Evolutionary conservation across 2,329 filamentous ascomycete species (phyloP).

Genomic region (Podosphaera aphanis): DNA sequence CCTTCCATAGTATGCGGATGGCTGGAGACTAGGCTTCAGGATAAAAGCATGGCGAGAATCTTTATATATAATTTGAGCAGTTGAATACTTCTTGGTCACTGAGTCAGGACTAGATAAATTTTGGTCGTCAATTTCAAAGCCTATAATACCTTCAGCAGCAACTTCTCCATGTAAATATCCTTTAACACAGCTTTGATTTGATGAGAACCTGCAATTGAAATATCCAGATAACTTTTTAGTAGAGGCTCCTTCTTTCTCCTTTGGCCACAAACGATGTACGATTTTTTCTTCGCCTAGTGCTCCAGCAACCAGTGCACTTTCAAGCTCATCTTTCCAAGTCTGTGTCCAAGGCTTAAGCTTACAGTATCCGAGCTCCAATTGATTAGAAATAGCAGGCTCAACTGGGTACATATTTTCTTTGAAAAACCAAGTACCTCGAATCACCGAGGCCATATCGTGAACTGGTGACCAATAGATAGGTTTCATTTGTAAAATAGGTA

Average conservation of each 20-base stretch:
- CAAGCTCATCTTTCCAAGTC: constrained; percentile 79
- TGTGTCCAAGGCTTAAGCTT: constrained; percentile 74
- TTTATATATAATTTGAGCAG: constrained; percentile 70
- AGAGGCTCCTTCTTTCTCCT: constrained; percentile 21
- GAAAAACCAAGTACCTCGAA: constrained; percentile 91
- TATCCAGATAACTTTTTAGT: constrained; percentile 13
- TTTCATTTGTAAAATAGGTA: constrained; percentile 70
- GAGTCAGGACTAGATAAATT: constrained; percentile 6
- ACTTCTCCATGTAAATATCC: constrained; percentile 36
- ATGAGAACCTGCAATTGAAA: constrained; percentile 7
- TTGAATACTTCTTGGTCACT: constrained; percentile 35
- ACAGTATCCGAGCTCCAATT: constrained; percentile 72
- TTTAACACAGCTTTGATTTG: constrained; percentile 34
- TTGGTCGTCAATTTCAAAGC: constrained; percentile 6
- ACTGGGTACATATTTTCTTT: constrained; percentile 84
- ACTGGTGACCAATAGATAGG: constrained; percentile 96
- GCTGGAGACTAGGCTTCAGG: constrained; percentile 61
- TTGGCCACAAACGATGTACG: constrained; percentile 55
- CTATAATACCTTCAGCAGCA: constrained; percentile 27
- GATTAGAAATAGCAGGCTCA: constrained; percentile 66
- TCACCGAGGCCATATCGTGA: constrained; percentile 63
- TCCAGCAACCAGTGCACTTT: constrained; percentile 75
- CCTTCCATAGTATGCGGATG: constrained; percentile 65
- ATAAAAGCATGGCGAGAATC: constrained; percentile 58
- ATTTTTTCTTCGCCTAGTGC: constrained; percentile 81